phyloP scores from a whole-genome alignment of 768 basidiomycete species.

The Pleurotus ostreatus region DNA sequence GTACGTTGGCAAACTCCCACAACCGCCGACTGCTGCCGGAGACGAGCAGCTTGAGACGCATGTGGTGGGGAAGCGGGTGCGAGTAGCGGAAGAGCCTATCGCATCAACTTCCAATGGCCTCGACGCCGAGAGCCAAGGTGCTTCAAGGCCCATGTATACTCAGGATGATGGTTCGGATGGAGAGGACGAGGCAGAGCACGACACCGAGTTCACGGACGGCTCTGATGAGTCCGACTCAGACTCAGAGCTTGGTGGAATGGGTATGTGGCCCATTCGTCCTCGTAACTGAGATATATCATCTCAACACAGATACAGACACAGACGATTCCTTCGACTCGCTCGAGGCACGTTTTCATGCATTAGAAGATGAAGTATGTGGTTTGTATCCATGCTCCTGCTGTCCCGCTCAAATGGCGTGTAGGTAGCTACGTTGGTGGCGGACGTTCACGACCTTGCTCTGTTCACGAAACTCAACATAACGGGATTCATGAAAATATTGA shows the following conservation, averaged over 20 bases:
- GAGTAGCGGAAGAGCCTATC: neutral
- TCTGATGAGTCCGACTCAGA: slow-evolving; percentile 56
- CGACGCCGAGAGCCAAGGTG: slow-evolving; percentile 3
- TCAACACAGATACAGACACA: slow-evolving; percentile 26
- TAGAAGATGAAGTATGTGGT: slow-evolving; percentile 74
- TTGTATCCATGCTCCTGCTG: neutral
- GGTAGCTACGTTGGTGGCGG: slow-evolving; percentile 87
- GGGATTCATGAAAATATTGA: slow-evolving; percentile 97
- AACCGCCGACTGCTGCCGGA: neutral
- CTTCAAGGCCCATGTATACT: slow-evolving; percentile 3
- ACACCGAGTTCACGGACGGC: slow-evolving; percentile 49
- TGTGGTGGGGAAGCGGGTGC: slow-evolving; percentile 1
- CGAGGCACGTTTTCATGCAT: slow-evolving; percentile 79
- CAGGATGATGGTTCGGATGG: slow-evolving; percentile 5
- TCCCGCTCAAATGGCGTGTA: neutral
- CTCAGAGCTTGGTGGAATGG: slow-evolving; percentile 21
- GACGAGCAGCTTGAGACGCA: neutral
- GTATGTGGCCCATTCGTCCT: neutral
- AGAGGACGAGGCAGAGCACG: slow-evolving; percentile 1
- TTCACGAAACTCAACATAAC: slow-evolving; percentile 97
- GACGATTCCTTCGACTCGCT: slow-evolving; percentile 66
- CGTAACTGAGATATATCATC: neutral
- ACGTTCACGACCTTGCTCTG: slow-evolving; percentile 86
- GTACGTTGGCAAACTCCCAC: neutral
- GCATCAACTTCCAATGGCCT: neutral